Base-by-base conservation (phyloP, 108 stramenopile species). In the Cyclotella kingstonii region DNA sequence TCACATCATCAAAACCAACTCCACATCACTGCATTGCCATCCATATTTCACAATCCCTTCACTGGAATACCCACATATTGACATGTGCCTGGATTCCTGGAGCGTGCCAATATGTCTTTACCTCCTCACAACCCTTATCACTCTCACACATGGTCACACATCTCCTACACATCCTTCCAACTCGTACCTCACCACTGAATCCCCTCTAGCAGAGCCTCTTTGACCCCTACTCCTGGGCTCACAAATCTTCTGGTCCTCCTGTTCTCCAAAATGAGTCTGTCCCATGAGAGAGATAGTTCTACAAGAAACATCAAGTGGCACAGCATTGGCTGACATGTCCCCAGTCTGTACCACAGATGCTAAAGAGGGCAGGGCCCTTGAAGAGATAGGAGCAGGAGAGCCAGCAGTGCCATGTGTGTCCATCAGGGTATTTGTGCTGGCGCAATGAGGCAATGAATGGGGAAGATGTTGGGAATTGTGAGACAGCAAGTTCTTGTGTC, bases 91-190 rank as follows among this genome's bases (percentile, higher is more conserved):
- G n/a, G 26, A 65, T 66, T 2, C 39, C 73, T 21, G 73, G 73
- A 5, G 65, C 73, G 22, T 66, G 60, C 59, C 59, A 75, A 27
- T 65, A 75, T 0, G 30, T 56, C 45, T 46, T 61, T 0, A 60
- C 73, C 1, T 26, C 44, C 0, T 19, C 36, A 33, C 73, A 75
- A 42, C 66, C 73, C 14, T 75, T 65, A 30, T 75, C 65, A 22
- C 44, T 39, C 19, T 60, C 73, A 36, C 73, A 75, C 36, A 39
- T 54, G 4, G 11, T 22, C 12, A 46, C 19, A 36, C 73, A 75
- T 75, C 39, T 75, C 73, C 39, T 66, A 50, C 73, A 75, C 66
- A 26, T 66, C 58, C 26, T 75, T 75, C 73, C 73, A 75, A 2
- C 60, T 47, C 12, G 34, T 36, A 12, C 73, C 73, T 23, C 73